phyloP scores from a whole-genome alignment of 345 rosid genomes.

The Rhizophora apiculata region DNA sequence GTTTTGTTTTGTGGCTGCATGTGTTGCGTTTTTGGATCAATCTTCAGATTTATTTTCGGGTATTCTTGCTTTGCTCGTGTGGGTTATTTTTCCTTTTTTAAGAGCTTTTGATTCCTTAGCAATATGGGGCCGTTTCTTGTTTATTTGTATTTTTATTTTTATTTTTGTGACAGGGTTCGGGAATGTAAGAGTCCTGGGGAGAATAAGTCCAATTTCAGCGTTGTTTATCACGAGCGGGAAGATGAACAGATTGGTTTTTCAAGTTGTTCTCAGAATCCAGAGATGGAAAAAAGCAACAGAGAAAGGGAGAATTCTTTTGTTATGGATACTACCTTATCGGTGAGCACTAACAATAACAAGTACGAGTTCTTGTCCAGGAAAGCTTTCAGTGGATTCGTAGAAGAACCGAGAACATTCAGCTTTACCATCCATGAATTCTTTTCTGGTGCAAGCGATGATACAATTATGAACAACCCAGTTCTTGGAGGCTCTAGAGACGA shows the following conservation, averaged over 20 bases:
- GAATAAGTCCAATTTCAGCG: constrained; percentile 19
- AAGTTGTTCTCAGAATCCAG: constrained; percentile 12
- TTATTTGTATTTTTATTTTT: no score
- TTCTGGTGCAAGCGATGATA: constrained; percentile 6
- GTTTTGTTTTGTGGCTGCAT: constrained; percentile 45
- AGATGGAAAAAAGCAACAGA: constrained; percentile 13
- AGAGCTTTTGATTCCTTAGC: neutral
- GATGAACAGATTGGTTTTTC: constrained; percentile 5
- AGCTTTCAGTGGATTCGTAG: constrained; percentile 43
- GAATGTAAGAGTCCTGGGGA: constrained; percentile 14
- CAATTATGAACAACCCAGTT: neutral
- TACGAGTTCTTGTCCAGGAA: constrained; percentile 37
- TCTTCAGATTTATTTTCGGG: constrained; percentile 39
- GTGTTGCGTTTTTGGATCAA: constrained; percentile 32
- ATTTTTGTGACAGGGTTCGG: constrained; percentile 20
- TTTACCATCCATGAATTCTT: constrained; percentile 39
- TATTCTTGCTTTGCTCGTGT: constrained; percentile 15
- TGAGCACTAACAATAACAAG: constrained; percentile 31
- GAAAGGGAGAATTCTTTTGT: constrained; percentile 25
- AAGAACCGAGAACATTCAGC: constrained; percentile 42
- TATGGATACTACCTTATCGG: constrained; percentile 15
- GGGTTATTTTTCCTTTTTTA: neutral
- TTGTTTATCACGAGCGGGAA: constrained; percentile 2
- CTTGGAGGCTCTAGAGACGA: constrained; percentile 4
- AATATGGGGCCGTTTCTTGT: constrained; percentile 8